Evolutionary conservation across 805 yeast species (phyloP).

Genomic region (Brettanomyces anomalus): DNA sequence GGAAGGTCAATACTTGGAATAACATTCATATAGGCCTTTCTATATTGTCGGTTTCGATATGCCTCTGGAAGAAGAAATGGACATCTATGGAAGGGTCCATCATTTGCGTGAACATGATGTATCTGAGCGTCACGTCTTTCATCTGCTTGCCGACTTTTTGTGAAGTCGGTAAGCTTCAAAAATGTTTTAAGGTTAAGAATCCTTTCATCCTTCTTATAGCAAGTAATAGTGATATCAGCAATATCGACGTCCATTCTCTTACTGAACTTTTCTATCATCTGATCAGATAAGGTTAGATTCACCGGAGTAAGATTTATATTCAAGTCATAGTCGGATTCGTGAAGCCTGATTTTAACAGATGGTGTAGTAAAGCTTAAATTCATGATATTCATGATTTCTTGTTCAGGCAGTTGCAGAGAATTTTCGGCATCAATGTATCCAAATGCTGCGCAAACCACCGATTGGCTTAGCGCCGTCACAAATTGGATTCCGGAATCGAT

Average conservation of each 20-base stretch:
- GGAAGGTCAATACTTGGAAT: slow-evolving; percentile 59
- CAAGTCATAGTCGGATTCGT: slow-evolving; percentile 22
- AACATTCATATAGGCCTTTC: slow-evolving; percentile 41
- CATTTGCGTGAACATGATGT: slow-evolving; percentile 57
- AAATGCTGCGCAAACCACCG: slow-evolving; percentile 43
- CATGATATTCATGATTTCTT: slow-evolving; percentile 59
- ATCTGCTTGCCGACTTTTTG: slow-evolving; percentile 38
- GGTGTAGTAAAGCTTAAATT: slow-evolving; percentile 51
- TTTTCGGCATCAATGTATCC: slow-evolving; percentile 74
- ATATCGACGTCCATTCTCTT: slow-evolving; percentile 41
- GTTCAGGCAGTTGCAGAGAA: slow-evolving; percentile 47
- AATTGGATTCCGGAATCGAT: slow-evolving; percentile 43
- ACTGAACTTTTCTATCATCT: slow-evolving; percentile 59
- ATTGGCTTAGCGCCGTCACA: slow-evolving; percentile 32
- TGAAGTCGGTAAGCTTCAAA: slow-evolving; percentile 48
- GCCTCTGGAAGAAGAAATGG: slow-evolving; percentile 58
- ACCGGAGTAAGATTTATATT: slow-evolving; percentile 19
- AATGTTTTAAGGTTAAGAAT: slow-evolving; percentile 47
- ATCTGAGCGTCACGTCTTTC: slow-evolving; percentile 48
- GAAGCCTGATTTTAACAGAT: slow-evolving; percentile 33
- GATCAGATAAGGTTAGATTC: slow-evolving; percentile 49
- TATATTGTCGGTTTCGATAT: slow-evolving; percentile 37
- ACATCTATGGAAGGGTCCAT: slow-evolving; percentile 74
- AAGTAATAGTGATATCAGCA: slow-evolving; percentile 33
- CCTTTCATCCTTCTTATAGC: slow-evolving; percentile 8